Base-by-base conservation (phyloP, 495 filamentous ascomycete genomes). In the Tuber brumale region DNA sequence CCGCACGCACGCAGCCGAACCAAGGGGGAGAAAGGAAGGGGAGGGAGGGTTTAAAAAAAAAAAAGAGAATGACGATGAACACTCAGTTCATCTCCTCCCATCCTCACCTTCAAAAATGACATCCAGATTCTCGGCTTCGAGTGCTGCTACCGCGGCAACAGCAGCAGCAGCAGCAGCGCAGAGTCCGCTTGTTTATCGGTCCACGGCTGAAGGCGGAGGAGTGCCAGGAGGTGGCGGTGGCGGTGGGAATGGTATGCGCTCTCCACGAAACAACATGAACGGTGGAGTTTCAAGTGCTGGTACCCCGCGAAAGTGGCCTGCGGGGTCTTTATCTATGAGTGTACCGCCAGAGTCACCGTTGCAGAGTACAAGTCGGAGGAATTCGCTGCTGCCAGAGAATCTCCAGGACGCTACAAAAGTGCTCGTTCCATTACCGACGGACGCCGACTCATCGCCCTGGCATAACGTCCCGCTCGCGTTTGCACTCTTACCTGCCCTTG, bases 401-500 rank as follows among this genome's bases (percentile, higher is more conserved):
- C 72, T 93, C 23, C 89, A 87, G 72, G 92, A 94, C 76, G 89
- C 89, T 6, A 88, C 88, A 48, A 86, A 88, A 72, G 90, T 89
- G 10, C 86, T 95, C 27, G 83, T 96, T 27, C 85, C 95, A 37
- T 88, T 93, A 23, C 92, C 94, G 0, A 88, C 89, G 42, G 86
- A 86, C 51, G 79, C 80, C 35, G 77, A 81, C 44, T 84, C 84
- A 3, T 82, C 83, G 39, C 79, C 77, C 81, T 95, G 92, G 90
- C 89, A 95, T 78, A 92, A 89, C 0, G 85, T 91, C 3, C 94
- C 96, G 0, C 86, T 99, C 51, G 89, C 88, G 0, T 90, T 97
- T 78, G 94, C 93, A 3, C 86, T 97, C 51, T 84, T 99, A 51
- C 95, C 95, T 1, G 94, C 94, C 0, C 77, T 97, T 23, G 95